These are phyloP conservation scores for Botrytis fabae DNA, from an alignment of 2,329 filamentous ascomycete species.

Conservation along the genomic window DNA sequence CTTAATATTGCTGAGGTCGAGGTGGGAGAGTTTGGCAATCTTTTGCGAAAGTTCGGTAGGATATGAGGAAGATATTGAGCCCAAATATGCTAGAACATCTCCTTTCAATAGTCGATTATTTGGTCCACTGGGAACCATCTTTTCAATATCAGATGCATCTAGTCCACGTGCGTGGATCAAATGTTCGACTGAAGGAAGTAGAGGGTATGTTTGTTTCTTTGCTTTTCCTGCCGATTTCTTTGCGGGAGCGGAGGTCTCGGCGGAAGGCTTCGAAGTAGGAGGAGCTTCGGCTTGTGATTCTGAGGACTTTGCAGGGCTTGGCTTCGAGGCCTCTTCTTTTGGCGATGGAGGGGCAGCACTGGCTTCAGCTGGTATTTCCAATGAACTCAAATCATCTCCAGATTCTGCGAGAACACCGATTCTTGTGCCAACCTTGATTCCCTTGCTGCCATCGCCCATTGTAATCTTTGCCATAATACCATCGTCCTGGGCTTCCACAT, in stretches of 20 bases:
- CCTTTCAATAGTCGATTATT: conserved; percentile 90
- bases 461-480: conserved; percentile 83
- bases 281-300: conserved; percentile 22
- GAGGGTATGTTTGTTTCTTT: conserved; percentile 67
- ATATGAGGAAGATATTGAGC: conserved; percentile 70
- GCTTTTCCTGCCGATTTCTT: conserved; percentile 50
- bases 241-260: conserved; percentile 36
- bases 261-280: conserved; percentile 23
- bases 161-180: conserved; percentile 79
- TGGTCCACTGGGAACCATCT: conserved; percentile 86
- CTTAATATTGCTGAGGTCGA: conserved; percentile 96
- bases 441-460: conserved; percentile 70
- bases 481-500: conserved; percentile 90
- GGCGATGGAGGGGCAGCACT: conserved; percentile 37
- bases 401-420: conserved; percentile 82
- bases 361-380: conserved; percentile 75
- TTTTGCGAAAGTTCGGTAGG: conserved; percentile 69
- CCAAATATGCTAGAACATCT: conserved; percentile 88
- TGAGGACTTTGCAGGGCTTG: conserved; percentile 28
- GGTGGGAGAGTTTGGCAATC: conserved; percentile 74
- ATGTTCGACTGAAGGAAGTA: conserved; percentile 80
- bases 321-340: conserved; percentile 38
- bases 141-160: conserved; percentile 70
- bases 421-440: conserved; percentile 72
- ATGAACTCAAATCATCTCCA: conserved; percentile 72